phyloP scores from a whole-genome alignment of 768 basidiomycete species.

The Tricholoma furcatifolium region DNA sequence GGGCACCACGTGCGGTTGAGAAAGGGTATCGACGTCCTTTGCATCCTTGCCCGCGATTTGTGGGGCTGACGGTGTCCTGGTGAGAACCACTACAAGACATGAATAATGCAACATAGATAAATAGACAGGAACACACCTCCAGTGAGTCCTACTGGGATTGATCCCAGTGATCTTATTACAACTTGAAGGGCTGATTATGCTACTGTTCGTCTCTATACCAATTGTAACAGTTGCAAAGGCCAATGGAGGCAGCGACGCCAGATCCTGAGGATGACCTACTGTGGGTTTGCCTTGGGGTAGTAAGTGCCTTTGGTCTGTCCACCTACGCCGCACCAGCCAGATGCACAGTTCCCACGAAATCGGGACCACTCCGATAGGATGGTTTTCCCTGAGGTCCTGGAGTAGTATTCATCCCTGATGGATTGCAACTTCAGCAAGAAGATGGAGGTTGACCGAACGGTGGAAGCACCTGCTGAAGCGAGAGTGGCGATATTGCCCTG shows the following conservation, averaged over 20 bases:
- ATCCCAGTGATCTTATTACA: slow-evolving; percentile 60
- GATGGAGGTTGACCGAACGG: too few relatives aligned
- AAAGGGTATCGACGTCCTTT: slow-evolving; percentile 51
- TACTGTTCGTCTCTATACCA: slow-evolving; percentile 52
- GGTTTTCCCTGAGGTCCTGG: slow-evolving; percentile 52
- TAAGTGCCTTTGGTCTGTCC: slow-evolving; percentile 14
- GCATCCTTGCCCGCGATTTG: slow-evolving; percentile 56
- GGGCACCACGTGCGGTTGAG: slow-evolving; percentile 50
- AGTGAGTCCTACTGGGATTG: slow-evolving; percentile 58
- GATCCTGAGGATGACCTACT: slow-evolving; percentile 61
- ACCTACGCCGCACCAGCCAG: slow-evolving; percentile 39
- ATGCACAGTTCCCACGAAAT: slow-evolving; percentile 43
- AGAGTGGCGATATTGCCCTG: slow-evolving; percentile 49
- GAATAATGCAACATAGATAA: background rate
- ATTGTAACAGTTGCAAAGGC: slow-evolving; percentile 47
- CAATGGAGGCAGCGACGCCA: slow-evolving; percentile 51
- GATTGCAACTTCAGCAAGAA: background rate
- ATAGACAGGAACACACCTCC: slow-evolving; percentile 39
- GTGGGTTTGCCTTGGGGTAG: slow-evolving; percentile 48
- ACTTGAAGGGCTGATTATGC: slow-evolving; percentile 50
- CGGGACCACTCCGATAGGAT: slow-evolving; percentile 56
- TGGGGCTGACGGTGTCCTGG: slow-evolving; percentile 60
- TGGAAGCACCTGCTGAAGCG: slow-evolving; percentile 36
- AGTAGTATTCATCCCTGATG: slow-evolving; percentile 43
- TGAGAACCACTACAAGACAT: slow-evolving; percentile 24